Evolutionary conservation across 2,329 filamentous ascomycete genomes (phyloP).

Genomic region (Alternaria novae-zelandiae): DNA sequence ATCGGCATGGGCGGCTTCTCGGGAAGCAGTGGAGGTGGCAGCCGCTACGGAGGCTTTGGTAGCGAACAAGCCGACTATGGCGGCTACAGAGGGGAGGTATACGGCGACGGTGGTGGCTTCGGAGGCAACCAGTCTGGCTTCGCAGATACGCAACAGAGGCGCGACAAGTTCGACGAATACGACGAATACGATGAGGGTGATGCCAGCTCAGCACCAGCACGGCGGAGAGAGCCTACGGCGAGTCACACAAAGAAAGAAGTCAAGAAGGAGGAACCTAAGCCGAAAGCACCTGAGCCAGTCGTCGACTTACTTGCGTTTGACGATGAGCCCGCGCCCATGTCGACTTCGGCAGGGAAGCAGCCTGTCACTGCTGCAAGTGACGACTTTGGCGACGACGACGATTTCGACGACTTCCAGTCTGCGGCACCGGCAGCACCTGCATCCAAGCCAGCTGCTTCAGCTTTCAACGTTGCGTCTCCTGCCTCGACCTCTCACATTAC

Average conservation of each 20-base stretch:
- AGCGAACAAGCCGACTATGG: conserved; percentile 67
- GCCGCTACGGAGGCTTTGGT: conserved; percentile 88
- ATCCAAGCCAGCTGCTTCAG: conserved; percentile 50
- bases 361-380: conserved; percentile 50
- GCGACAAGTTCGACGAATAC: conserved; percentile 92
- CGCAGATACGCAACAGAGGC: conserved; percentile 66
- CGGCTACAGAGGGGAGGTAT: conserved; percentile 76
- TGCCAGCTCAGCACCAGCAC: conserved; percentile 55
- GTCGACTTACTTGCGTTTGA: conserved; percentile 93
- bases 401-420: conserved; percentile 97
- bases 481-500: conserved; percentile 56
- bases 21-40: conserved; percentile 56
- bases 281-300: conserved; percentile 76
- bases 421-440: conserved; percentile 61
- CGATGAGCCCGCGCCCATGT: conserved; percentile 66
- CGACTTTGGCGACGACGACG: conserved; percentile 72
- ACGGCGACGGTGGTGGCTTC: conserved; percentile 94
- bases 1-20: conserved; percentile 63
- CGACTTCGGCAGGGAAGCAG: conserved; percentile 54
- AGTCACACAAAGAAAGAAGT: conserved; percentile 49
- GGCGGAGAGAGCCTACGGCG: conserved; percentile 56
- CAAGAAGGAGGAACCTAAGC: conserved; percentile 76
- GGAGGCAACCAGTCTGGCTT: conserved; percentile 75
- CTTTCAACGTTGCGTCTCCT: conserved; percentile 52
- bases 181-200: conserved; percentile 90